A percentile compares a stretch with the other conserved stretches of the same genome.
These are phyloP conservation scores for Lactifluus hygrophoroides DNA, from an alignment of 768 basidiomycete genomes.

Conservation along the genomic window DNA sequence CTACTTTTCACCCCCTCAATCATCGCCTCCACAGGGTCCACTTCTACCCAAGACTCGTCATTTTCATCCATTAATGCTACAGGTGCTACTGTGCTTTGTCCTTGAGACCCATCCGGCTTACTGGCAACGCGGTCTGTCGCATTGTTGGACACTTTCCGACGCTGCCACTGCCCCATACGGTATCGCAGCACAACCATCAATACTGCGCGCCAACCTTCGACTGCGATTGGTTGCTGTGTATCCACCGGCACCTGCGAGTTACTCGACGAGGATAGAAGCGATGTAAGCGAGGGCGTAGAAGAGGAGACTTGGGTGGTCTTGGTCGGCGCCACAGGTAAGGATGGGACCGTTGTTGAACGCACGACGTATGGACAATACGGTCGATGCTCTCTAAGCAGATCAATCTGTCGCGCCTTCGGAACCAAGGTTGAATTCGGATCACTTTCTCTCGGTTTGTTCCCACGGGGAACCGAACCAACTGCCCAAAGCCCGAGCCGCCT, in stretches of 20 bases:
- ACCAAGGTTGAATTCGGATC: constrained; percentile 18
- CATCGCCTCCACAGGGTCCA: constrained; percentile 59
- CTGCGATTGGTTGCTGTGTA: constrained; percentile 24
- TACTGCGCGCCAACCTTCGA: constrained; percentile 82
- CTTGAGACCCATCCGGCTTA: background rate
- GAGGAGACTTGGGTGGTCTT: constrained; percentile 7
- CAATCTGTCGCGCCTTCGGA: constrained; percentile 42
- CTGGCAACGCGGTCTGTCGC: background rate
- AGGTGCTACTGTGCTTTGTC: constrained; percentile 18
- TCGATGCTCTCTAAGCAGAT: constrained; percentile 73
- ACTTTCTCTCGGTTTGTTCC: constrained; percentile 7
- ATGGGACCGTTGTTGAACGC: constrained; percentile 55
- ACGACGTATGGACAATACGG: constrained; percentile 83
- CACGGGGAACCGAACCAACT: constrained; percentile 10
- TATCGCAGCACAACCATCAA: constrained; percentile 58
- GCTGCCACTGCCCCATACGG: constrained; percentile 51
- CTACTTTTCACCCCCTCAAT: constrained; percentile 64
- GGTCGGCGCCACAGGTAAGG: constrained; percentile 32
- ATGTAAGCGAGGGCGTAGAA: constrained; percentile 24
- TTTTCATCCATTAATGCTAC: constrained; percentile 28
- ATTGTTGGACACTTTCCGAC: constrained; percentile 26
- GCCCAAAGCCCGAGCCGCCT: constrained; percentile 20
- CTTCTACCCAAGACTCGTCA: constrained; percentile 24
- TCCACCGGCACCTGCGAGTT: constrained; percentile 30
- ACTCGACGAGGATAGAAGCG: constrained; percentile 22